Percentiles rank a stretch among this genome's conserved stretches.
Conservation (phyloP, 352 stramenopile species). For the Peronospora belbahrii region DNA sequence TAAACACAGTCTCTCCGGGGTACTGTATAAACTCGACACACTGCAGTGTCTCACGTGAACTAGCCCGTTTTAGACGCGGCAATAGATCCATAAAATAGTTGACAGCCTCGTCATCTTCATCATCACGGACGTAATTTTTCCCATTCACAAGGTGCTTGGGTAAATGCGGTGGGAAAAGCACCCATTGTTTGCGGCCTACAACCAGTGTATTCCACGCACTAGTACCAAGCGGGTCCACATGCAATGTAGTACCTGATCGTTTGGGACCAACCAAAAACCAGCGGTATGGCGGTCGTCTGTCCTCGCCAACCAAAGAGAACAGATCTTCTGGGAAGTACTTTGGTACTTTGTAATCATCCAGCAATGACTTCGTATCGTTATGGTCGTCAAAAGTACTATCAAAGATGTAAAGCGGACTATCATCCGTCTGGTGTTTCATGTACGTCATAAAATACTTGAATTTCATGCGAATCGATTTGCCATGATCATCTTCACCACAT, state of each 20-base stretch:
- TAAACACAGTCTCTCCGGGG: slow-evolving; percentile 88
- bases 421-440: slow-evolving; percentile 67
- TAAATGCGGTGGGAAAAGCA: slow-evolving; percentile 91
- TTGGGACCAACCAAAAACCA: slow-evolving; percentile 94
- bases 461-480: slow-evolving; percentile 71
- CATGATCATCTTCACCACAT: slow-evolving; percentile 74
- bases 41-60: slow-evolving; percentile 40
- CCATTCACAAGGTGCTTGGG: slow-evolving; percentile 63
- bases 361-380: slow-evolving; percentile 62
- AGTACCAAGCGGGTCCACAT: slow-evolving; percentile 93
- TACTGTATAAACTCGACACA: slow-evolving; percentile 88
- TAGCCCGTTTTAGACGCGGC: slow-evolving; percentile 78
- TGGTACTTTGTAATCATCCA: slow-evolving; percentile 71
- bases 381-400: slow-evolving; percentile 91
- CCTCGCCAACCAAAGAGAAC: slow-evolving; percentile 75
- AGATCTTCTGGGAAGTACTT: slow-evolving; percentile 81
- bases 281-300: slow-evolving; percentile 89
- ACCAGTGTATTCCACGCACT: slow-evolving; percentile 96
- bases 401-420: slow-evolving; percentile 96
- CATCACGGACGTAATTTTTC: slow-evolving; percentile 81
- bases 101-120: slow-evolving; percentile 88
- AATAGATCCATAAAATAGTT: slow-evolving; percentile 91
- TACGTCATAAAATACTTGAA: slow-evolving; percentile 80
- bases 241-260: slow-evolving; percentile 89
- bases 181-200: slow-evolving; percentile 92